Evolutionary conservation across 2,329 filamentous ascomycete genomes (phyloP).

Genomic region (Diplodia seriata): DNA sequence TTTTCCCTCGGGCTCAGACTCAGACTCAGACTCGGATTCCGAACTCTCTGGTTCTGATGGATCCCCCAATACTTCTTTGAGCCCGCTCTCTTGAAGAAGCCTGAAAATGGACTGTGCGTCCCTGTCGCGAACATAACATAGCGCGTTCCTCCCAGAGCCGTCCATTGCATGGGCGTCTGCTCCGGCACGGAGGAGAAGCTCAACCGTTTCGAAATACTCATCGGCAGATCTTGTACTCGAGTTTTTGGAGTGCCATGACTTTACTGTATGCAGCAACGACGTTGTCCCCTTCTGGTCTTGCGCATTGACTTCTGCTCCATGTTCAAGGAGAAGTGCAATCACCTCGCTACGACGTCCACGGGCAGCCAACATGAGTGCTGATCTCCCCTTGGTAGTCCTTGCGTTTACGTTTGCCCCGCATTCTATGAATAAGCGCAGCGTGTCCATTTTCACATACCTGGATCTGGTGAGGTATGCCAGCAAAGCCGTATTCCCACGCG

Average conservation of each 20-base stretch:
- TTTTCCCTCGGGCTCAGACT: too few relatives aligned
- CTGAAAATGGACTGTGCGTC: background rate
- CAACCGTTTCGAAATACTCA: too few relatives aligned
- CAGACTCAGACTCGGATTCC: too few relatives aligned
- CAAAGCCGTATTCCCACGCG: too few relatives aligned
- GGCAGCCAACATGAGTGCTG: background rate
- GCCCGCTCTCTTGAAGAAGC: background rate
- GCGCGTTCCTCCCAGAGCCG: background rate
- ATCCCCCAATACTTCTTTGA: background rate
- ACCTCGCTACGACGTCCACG: too few relatives aligned
- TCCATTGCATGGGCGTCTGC: background rate
- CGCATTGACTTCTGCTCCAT: background rate
- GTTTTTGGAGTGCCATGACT: too few relatives aligned
- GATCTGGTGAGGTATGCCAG: too few relatives aligned
- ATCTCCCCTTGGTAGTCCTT: background rate
- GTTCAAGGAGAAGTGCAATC: background rate
- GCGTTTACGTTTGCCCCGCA: background rate
- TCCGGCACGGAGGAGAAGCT: background rate
- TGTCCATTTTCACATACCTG: background rate
- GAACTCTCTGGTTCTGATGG: too few relatives aligned
- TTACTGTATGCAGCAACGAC: too few relatives aligned
- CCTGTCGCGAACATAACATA: background rate
- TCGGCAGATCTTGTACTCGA: too few relatives aligned
- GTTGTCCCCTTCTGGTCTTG: background rate
- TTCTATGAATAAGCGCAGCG: background rate